These are phyloP conservation scores for Wickerhamomyces bovis DNA, from an alignment of 805 yeast genomes.

Conservation along the genomic window DNA sequence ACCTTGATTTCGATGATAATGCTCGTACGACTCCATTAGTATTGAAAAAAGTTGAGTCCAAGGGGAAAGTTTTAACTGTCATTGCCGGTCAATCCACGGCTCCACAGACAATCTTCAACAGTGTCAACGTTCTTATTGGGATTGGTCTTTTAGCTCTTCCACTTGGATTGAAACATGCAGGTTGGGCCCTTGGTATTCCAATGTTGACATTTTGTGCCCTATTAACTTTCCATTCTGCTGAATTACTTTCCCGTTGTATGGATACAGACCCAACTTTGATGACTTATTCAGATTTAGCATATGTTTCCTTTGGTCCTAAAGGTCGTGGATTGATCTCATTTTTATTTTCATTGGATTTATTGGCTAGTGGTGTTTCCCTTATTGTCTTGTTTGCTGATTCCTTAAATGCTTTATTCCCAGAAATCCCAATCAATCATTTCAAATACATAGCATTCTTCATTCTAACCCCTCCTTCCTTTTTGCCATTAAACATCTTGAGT, in stretches of 20 bases:
- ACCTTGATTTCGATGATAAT: constrained; percentile 40
- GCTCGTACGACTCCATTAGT: constrained; percentile 49
- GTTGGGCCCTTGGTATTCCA: constrained; percentile 65
- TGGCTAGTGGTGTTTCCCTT: constrained; percentile 79
- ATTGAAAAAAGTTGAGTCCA: constrained; percentile 61
- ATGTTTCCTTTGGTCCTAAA: constrained; percentile 72
- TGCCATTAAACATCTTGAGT: constrained; percentile 71
- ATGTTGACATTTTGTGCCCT: constrained; percentile 55
- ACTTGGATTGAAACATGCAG: constrained; percentile 60
- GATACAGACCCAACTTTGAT: constrained; percentile 74
- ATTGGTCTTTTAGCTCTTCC: constrained; percentile 73
- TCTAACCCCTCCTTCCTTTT: constrained; percentile 74
- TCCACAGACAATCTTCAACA: constrained; percentile 71
- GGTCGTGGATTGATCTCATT: constrained; percentile 72
- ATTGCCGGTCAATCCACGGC: constrained; percentile 79
- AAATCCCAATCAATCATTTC: constrained; percentile 45
- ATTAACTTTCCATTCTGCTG: constrained; percentile 73
- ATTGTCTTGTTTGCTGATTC: constrained; percentile 84
- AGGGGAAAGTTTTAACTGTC: constrained; percentile 66
- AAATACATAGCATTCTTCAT: constrained; percentile 63
- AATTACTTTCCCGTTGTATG: constrained; percentile 64
- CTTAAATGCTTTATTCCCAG: constrained; percentile 59
- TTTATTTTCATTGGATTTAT: constrained; percentile 67
- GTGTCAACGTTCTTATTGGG: constrained; percentile 71
- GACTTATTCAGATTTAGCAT: constrained; percentile 87